Evolutionary conservation across 495 filamentous ascomycete species (phyloP).

Genomic region (Penicillium pancosmium): DNA sequence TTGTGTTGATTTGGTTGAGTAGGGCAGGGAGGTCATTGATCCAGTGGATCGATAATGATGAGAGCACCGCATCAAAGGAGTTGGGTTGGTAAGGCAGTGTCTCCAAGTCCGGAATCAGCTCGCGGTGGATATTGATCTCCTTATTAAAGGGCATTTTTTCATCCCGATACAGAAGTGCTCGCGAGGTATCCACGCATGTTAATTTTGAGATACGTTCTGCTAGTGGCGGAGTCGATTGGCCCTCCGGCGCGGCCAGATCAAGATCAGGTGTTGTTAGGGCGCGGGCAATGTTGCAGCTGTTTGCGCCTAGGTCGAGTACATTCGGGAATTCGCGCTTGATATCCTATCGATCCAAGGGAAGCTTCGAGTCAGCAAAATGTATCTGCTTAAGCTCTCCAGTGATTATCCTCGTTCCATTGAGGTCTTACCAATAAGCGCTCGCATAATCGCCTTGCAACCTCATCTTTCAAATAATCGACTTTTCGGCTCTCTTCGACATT

Average conservation of each 20-base stretch:
- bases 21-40: constrained; percentile 91
- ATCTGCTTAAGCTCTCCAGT: not conserved
- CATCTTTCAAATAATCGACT: constrained; percentile 90
- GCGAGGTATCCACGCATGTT: constrained; percentile 79
- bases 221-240: constrained; percentile 61
- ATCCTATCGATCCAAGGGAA: constrained; percentile 56
- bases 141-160: constrained; percentile 73
- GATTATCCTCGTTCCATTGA: constrained; percentile 7
- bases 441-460: constrained; percentile 81
- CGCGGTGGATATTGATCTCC: constrained; percentile 67
- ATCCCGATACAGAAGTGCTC: constrained; percentile 80
- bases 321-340: constrained; percentile 84
- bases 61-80: constrained; percentile 86
- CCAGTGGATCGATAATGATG: constrained; percentile 91
- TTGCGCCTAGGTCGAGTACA: constrained; percentile 93
- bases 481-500: constrained; percentile 72
- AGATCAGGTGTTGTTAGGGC: constrained; percentile 70
- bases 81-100: constrained; percentile 74
- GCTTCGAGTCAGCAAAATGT: constrained; percentile 12
- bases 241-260: constrained; percentile 49
- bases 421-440: constrained; percentile 76
- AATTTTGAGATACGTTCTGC: constrained; percentile 68
- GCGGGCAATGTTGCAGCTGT: constrained; percentile 90
- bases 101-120: constrained; percentile 69
- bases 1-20: constrained; percentile 74